Evolutionary conservation across 768 basidiomycete genomes (phyloP).

Genomic region (Dacryopinax spathularia): DNA sequence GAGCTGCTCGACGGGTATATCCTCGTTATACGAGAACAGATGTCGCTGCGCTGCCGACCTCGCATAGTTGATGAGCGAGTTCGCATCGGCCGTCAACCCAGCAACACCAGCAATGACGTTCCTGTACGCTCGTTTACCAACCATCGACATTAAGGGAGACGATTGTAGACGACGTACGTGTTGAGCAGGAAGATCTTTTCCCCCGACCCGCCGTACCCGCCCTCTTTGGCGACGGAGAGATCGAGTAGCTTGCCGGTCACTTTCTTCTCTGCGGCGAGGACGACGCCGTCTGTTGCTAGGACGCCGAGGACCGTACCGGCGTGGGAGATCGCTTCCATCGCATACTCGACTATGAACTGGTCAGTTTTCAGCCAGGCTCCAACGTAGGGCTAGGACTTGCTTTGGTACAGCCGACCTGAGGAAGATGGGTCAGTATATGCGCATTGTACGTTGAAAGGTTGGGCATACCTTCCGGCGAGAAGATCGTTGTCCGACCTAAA

Average conservation of each 20-base stretch:
- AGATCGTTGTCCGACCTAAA: constrained; percentile 89
- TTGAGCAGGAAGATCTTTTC: constrained; percentile 98
- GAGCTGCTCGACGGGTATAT: constrained; percentile 93
- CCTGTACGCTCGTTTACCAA: constrained; percentile 28
- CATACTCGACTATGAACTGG: constrained; percentile 98
- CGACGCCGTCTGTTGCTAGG: constrained; percentile 78
- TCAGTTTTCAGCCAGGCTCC: background rate
- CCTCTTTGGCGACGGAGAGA: constrained; percentile 69
- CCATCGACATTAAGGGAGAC: background rate
- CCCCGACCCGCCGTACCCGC: constrained; percentile 85
- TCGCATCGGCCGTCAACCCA: constrained; percentile 91
- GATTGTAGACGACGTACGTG: constrained; percentile 25
- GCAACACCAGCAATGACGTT: constrained; percentile 94
- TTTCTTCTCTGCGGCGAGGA: constrained; percentile 91
- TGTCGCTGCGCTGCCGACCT: constrained; percentile 82
- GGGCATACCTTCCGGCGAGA: constrained; percentile 85
- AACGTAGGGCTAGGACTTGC: constrained; percentile 34
- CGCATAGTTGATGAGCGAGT: constrained; percentile 90
- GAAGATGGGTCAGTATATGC: constrained; percentile 7
- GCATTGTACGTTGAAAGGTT: background rate
- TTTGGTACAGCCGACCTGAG: constrained; percentile 91
- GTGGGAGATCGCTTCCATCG: constrained; percentile 97
- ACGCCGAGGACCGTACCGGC: constrained; percentile 90
- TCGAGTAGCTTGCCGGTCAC: constrained; percentile 96
- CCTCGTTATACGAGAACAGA: constrained; percentile 83